A percentile compares a stretch with the other conserved stretches of the same genome.
phyloP scores from a whole-genome alignment of 257 asterid species.

The Oldenlandia corymbosa region DNA sequence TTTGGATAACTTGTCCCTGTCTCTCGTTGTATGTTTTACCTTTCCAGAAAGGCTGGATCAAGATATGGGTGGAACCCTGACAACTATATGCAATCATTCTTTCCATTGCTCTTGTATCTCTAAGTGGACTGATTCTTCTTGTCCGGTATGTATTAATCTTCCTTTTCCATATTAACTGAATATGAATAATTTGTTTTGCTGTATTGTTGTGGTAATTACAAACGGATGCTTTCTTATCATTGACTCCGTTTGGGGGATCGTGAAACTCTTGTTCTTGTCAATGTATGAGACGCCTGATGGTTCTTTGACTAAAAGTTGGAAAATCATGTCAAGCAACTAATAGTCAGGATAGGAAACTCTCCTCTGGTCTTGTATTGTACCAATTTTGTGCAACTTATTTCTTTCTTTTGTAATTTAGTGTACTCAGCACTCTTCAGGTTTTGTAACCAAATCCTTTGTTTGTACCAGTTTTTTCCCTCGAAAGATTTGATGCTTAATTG shows the following conservation, averaged over 20 bases:
- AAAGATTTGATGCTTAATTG: too few relatives aligned
- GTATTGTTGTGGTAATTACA: not conserved
- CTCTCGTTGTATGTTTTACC: constrained; percentile 13
- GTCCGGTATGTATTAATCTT: constrained; percentile 65
- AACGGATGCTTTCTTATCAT: not conserved
- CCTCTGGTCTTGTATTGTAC: too few relatives aligned
- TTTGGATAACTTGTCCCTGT: constrained; percentile 1
- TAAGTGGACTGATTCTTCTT: constrained; percentile 97
- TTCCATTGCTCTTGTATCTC: constrained; percentile 99
- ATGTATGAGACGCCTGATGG: not conserved
- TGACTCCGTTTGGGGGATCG: not conserved
- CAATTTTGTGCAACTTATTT: not conserved
- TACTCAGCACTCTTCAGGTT: too few relatives aligned
- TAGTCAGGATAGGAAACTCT: not conserved
- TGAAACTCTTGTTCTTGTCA: not conserved
- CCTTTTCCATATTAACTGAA: not conserved
- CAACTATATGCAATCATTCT: constrained; percentile 94
- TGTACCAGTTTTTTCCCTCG: too few relatives aligned
- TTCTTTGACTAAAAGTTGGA: not conserved
- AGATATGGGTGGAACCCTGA: constrained; percentile 82
- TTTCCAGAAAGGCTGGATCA: constrained; percentile 85
- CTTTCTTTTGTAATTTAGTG: too few relatives aligned
- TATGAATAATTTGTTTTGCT: not conserved
- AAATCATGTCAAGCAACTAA: not conserved
- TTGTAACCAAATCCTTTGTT: too few relatives aligned